phyloP scores from a whole-genome alignment of 129 eudicot species.

The Tagetes patula region DNA sequence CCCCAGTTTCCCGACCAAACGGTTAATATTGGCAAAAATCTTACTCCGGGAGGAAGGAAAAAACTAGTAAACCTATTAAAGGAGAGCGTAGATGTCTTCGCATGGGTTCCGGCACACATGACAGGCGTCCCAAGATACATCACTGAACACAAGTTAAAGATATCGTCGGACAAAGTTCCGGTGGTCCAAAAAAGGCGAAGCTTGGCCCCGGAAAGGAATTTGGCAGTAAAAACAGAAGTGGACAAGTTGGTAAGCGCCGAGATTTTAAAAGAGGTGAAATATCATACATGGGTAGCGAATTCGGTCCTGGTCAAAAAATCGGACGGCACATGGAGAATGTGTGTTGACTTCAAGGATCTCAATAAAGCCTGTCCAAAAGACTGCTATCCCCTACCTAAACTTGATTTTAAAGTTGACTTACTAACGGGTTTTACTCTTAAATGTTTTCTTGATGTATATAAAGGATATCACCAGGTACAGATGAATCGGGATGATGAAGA shows the following conservation, averaged over 20 bases:
- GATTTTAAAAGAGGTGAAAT: neutral
- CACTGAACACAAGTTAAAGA: neutral
- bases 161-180: neutral
- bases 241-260: neutral
- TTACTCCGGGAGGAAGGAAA: neutral
- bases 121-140: neutral
- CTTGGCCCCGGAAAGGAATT: neutral
- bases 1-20: neutral
- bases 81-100: neutral
- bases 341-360: neutral
- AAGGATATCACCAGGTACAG: neutral
- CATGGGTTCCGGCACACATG: neutral
- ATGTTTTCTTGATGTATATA: neutral
- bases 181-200: neutral
- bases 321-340: neutral
- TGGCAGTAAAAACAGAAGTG: neutral
- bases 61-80: neutral
- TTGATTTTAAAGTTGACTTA: neutral
- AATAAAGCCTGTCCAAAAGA: neutral
- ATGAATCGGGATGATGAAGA: neutral
- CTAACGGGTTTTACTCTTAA: neutral
- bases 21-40: neutral
- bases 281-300: neutral
- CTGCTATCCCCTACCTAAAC: neutral
- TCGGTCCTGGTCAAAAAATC: neutral